Base-by-base conservation (phyloP, 1,139 yeast species). In the Arxiozyma slooffiae region DNA sequence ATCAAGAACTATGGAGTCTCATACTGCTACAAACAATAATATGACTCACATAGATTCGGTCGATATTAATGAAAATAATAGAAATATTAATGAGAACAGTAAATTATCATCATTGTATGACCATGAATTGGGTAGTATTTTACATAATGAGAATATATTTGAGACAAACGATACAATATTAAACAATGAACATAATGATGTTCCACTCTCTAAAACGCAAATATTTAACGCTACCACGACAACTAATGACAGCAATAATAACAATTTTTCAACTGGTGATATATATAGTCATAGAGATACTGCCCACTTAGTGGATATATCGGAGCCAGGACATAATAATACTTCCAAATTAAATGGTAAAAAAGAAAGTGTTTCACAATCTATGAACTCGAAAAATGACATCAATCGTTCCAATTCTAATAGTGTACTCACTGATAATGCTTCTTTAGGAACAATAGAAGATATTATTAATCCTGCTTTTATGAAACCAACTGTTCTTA, bases 381-480 rank as follows among this genome's bases (percentile, higher is more conserved):
- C 44, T 17, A 1, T 24, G 17, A 42, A 42, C n/a, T 14, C 3
- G 17, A 42, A 38, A 34, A 8, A 17, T 20, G 17, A 16, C 30
- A 42, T 9, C 9, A 30, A n/a, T 20, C 38, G 38, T 16, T 42
- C 45, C 14, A 42, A 34, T 30, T 11, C 45, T 20, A 20, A 42
- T 30, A 42, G 26, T 42, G 14, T 24, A 9, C 20, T 23, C 7
- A 34, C 45, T 11, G 45, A 42, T 34, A 42, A 42, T 18, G 38
- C 46, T 6, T 44, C 52, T 1, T 43, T 48, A 20, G 42, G 55
- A 21, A 42, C 44, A 2, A 57, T 61, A 18, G 67, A 62, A 50
- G 66, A 61, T 48, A 61, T 62, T 26, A 56, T 60, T 9, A 62
- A 62, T 47, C 66, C 65, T 26, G 56, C 63, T 3, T 49, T 46